Base-by-base conservation (phyloP, 768 basidiomycete genomes). In the Exidia glandulosa region DNA sequence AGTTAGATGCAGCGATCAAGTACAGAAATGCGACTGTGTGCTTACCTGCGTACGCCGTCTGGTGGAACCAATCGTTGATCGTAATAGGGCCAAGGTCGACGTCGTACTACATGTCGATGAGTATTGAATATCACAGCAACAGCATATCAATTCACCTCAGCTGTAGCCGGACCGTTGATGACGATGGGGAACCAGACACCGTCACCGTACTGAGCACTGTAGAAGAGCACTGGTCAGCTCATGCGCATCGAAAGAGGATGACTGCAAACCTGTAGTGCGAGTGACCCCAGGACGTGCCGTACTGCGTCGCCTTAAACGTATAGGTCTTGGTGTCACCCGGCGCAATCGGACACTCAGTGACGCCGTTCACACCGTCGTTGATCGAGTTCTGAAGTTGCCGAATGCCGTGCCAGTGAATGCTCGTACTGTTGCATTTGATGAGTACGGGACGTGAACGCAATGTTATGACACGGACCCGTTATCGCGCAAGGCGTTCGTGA, bases 361-460 rank as follows among this genome's bases (percentile, higher is more conserved):
- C 30, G 27, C 50, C 25, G 19, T 27, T 54, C 14, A 29, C 27
- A 10, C 50, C 25, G 30, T 29, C 50, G 27, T 54, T 54, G 29
- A 54, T 45, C 19, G 41, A 27, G 50, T 54, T 54, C 27, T 54
- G 25, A 9, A 54, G 50, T 27, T 29, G 25, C 5, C 50, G 50
- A 27, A 54, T 54, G 12, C 59, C 59, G 27, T 60, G 59, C 59
- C 59, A 60, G 54, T 60, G 59, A 23, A 60, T 60, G 34, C 52
- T 32, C 12, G 50, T 54, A 12, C 50, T 54, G 50, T 54, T 27
- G 50, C 50, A 54, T 6, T 54, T 14, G 30, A 27, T 29, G 41
- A 7, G 25, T n/a, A 14, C 25, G 25, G 7, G 10, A 14, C 48
- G 16, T 10, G 19, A 37, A 23, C 50, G 4, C 27, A 7, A 29